Evolutionary conservation across 495 filamentous ascomycete species (phyloP).

Genomic region (Penicillium waksmanii): DNA sequence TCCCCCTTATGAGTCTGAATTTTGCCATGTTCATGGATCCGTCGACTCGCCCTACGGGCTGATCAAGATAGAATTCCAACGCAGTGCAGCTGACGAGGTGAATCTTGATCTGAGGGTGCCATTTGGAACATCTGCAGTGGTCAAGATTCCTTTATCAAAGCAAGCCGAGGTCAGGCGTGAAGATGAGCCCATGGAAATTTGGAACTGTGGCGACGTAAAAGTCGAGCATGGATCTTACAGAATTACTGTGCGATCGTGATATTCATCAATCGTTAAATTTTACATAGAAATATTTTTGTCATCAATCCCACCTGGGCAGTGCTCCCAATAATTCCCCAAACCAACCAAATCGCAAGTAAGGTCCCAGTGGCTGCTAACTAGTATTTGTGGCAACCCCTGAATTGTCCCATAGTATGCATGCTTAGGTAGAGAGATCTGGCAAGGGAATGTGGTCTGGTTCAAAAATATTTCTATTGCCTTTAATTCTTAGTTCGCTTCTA

Average conservation of each 20-base stretch:
- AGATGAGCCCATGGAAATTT: background rate
- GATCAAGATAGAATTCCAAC: conserved; percentile 27
- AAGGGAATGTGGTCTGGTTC: no score
- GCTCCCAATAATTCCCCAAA: no score
- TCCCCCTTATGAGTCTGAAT: conserved; percentile 28
- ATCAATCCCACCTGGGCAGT: no score
- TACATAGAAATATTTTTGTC: no score
- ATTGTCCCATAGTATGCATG: no score
- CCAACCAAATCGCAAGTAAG: no score
- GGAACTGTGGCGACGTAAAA: background rate
- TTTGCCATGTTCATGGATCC: conserved; percentile 27
- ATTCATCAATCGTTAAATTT: no score
- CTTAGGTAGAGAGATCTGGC: no score
- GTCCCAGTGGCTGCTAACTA: no score
- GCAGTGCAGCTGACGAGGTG: background rate
- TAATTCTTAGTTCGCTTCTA: no score
- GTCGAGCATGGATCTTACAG: conserved; percentile 10
- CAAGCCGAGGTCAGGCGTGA: conserved; percentile 3
- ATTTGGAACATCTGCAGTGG: conserved; percentile 17
- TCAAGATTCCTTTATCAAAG: conserved; percentile 3
- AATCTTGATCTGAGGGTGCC: conserved; percentile 16
- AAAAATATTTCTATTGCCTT: no score
- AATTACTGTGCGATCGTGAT: background rate
- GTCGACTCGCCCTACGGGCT: conserved; percentile 34
- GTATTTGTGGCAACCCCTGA: no score